These are phyloP conservation scores for Leccinum idahoense DNA, from an alignment of 1,284 basidiomycete species.

Conservation along the genomic window DNA sequence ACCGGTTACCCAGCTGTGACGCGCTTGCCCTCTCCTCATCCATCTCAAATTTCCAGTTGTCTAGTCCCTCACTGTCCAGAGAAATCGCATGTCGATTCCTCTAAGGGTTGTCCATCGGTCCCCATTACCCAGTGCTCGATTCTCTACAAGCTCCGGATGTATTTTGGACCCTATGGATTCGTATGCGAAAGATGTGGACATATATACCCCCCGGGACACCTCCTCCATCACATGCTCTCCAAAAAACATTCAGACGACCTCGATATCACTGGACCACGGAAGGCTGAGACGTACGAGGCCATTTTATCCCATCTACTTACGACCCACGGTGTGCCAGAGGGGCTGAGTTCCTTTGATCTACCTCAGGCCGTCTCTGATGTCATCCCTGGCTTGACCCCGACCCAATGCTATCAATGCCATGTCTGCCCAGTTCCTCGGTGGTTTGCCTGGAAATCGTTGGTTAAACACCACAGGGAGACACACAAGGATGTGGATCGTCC, in stretches of 20 bases:
- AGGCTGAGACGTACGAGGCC: no score
- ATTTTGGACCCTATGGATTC: neutral
- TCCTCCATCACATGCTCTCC: neutral
- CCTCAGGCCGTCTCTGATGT: neutral
- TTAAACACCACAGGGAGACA: neutral
- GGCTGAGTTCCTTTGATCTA: no score
- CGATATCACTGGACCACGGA: neutral
- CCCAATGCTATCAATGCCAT: neutral
- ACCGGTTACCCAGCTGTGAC: neutral
- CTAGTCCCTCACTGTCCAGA: neutral
- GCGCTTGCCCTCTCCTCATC: neutral
- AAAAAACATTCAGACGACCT: neutral
- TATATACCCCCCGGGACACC: neutral
- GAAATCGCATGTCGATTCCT: neutral
- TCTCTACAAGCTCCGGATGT: neutral
- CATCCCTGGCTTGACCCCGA: neutral
- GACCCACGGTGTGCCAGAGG: neutral
- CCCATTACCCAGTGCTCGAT: neutral
- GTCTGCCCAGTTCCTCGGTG: neutral
- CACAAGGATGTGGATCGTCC: neutral
- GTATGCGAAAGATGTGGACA: neutral
- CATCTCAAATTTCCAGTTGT: neutral
- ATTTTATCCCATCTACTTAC: neutral
- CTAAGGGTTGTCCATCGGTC: neutral
- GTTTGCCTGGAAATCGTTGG: neutral